These are phyloP conservation scores for Aciculosporium take DNA, from an alignment of 2,329 filamentous ascomycete species.

Conservation along the genomic window DNA sequence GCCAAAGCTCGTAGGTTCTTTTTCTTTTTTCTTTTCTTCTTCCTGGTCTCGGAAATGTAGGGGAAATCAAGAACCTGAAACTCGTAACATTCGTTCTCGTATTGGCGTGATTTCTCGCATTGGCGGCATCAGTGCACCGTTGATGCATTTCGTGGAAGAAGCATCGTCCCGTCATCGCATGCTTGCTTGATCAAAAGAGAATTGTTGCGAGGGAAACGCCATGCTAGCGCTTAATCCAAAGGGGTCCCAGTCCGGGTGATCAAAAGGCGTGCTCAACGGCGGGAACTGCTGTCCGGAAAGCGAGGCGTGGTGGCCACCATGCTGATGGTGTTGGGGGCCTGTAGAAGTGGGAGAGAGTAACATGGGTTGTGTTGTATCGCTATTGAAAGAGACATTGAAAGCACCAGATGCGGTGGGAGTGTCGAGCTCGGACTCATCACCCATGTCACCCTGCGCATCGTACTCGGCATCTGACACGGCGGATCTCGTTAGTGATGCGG, in stretches of 20 bases:
- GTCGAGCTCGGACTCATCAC: constrained; percentile 67
- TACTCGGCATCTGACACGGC: constrained; percentile 80
- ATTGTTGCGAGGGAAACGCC: constrained; percentile 79
- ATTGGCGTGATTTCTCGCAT: not conserved
- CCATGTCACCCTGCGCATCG: constrained; percentile 76
- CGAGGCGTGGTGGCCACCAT: constrained; percentile 19
- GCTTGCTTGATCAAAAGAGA: constrained; percentile 54
- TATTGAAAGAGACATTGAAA: constrained; percentile 44
- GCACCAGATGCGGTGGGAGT: constrained; percentile 50
- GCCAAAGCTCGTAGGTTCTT: not conserved
- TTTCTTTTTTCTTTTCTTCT: not conserved
- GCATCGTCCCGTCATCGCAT: constrained; percentile 23
- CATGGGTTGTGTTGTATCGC: constrained; percentile 27
- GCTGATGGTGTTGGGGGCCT: constrained; percentile 24
- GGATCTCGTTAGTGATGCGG: constrained; percentile 50
- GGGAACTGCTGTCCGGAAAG: constrained; percentile 36
- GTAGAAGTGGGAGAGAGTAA: constrained; percentile 26
- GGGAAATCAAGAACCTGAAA: not conserved
- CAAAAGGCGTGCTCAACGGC: constrained; percentile 48
- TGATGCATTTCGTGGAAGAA: not conserved
- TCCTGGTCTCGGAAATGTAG: not conserved
- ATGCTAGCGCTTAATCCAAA: constrained; percentile 89
- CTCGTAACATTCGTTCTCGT: not conserved
- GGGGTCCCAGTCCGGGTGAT: constrained; percentile 85
- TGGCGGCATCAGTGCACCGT: not conserved